These are phyloP conservation scores for Sporisorium scitamineum DNA, from an alignment of 1,284 basidiomycete genomes.

Conservation along the genomic window DNA sequence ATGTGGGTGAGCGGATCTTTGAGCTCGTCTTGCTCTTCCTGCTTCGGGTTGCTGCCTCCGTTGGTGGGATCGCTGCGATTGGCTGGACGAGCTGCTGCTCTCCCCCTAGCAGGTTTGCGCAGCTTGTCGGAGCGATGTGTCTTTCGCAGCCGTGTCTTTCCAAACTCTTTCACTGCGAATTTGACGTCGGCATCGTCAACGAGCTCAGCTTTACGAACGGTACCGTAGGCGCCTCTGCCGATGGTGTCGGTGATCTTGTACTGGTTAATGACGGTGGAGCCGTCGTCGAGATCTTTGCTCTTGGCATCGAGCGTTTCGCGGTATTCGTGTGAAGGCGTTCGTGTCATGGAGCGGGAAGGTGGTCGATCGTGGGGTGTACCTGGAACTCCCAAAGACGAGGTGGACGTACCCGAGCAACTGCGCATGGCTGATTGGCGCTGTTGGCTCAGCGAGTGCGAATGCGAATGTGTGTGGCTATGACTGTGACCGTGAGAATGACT, in stretches of 20 bases:
- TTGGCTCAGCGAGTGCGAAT: slow-evolving; percentile 7
- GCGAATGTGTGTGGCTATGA: slow-evolving; percentile 3
- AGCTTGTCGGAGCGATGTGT: slow-evolving; percentile 45
- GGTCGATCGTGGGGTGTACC: slow-evolving; percentile 16
- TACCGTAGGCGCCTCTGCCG: slow-evolving; percentile 64
- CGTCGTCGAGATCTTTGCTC: slow-evolving; percentile 61
- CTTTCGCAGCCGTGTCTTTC: slow-evolving; percentile 63
- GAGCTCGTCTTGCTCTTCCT: slow-evolving; percentile 17
- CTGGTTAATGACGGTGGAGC: slow-evolving; percentile 66
- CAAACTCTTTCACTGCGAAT: slow-evolving; percentile 66
- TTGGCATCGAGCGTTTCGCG: slow-evolving; percentile 66
- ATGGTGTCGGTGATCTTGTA: slow-evolving; percentile 64
- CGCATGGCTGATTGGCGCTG: slow-evolving; percentile 7
- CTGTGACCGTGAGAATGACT: slow-evolving; percentile 2
- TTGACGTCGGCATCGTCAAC: slow-evolving; percentile 41
- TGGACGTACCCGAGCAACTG: slow-evolving; percentile 19
- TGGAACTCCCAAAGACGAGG: slow-evolving; percentile 29
- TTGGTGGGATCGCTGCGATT: slow-evolving; percentile 21
- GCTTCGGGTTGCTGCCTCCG: background rate
- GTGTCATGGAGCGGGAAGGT: slow-evolving; percentile 36
- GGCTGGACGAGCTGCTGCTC: background rate
- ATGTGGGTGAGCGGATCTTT: slow-evolving; percentile 64
- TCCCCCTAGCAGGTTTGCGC: slow-evolving; percentile 20
- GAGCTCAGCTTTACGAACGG: slow-evolving; percentile 58
- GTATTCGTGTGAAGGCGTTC: slow-evolving; percentile 42